These are phyloP conservation scores for Chimonanthus praecox DNA, from an alignment of 164 flowering plant species.

Conservation along the genomic window DNA sequence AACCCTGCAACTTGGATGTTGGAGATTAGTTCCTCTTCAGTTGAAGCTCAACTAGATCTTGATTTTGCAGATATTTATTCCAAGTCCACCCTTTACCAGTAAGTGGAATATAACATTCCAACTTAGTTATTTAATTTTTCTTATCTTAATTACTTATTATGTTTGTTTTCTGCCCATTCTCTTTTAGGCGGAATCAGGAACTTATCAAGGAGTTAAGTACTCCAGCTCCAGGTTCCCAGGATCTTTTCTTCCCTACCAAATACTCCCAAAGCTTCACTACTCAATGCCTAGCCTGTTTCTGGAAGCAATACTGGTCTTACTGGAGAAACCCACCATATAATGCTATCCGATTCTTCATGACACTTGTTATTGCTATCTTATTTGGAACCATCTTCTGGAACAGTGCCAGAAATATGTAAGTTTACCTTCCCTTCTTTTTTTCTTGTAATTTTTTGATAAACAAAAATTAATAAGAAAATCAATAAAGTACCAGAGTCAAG, in stretches of 20 bases:
- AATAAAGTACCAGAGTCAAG: not conserved
- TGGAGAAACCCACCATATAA: conserved; percentile 57
- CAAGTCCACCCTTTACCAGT: conserved; percentile 44
- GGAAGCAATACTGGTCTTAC: conserved; percentile 62
- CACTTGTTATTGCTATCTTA: conserved; percentile 35
- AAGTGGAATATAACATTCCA: conserved; percentile 9
- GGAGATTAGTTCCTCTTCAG: conserved; percentile 39
- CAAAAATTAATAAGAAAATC: not conserved
- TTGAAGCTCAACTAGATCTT: conserved; percentile 38
- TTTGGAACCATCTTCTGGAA: conserved; percentile 59
- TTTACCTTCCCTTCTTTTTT: conserved; percentile 1
- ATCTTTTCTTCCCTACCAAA: conserved; percentile 48
- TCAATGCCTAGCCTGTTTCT: conserved; percentile 55
- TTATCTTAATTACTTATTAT: not conserved
- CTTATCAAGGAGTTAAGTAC: conserved; percentile 13
- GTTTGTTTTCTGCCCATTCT: not conserved
- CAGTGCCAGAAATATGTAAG: conserved; percentile 31
- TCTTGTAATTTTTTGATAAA: not conserved
- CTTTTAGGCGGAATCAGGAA: conserved; percentile 14
- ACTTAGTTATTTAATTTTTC: not conserved
- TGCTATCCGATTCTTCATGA: conserved; percentile 39
- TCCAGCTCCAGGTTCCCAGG: conserved; percentile 44
- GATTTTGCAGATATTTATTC: conserved; percentile 52
- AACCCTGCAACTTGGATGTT: conserved; percentile 78
- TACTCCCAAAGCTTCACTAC: conserved; percentile 44